Evolutionary conservation across 345 rosid genomes (phyloP).

Genomic region (Linum usitatissimum): DNA sequence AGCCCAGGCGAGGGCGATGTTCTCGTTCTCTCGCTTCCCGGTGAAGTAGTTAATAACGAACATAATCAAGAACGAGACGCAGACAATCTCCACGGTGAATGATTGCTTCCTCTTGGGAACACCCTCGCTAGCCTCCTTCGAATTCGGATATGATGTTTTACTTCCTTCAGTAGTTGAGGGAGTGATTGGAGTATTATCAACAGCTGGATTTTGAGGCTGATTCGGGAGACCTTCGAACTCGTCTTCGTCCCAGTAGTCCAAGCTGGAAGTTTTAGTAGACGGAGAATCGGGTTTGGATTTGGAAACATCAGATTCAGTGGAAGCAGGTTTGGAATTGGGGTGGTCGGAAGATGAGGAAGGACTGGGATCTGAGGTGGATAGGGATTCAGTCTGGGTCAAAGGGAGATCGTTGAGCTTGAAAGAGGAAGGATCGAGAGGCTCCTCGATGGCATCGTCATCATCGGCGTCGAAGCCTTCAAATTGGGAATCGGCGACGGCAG

Average conservation of each 20-base stretch:
- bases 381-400: neutral
- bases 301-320: neutral
- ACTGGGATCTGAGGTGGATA: neutral
- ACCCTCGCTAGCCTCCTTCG: neutral
- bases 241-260: slow-evolving; percentile 93
- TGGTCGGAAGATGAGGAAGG: neutral
- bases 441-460: slow-evolving; percentile 2
- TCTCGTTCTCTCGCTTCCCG: slow-evolving; percentile 82
- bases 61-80: slow-evolving; percentile 48
- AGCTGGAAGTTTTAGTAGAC: slow-evolving; percentile 28
- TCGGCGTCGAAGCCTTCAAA: slow-evolving; percentile 6
- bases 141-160: slow-evolving; percentile 11
- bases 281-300: slow-evolving; percentile 13
- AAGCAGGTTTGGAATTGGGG: neutral
- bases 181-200: slow-evolving; percentile 19
- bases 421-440: neutral
- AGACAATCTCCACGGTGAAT: slow-evolving; percentile 51
- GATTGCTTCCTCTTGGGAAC: slow-evolving; percentile 24
- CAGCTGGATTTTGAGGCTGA: slow-evolving; percentile 15
- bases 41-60: slow-evolving; percentile 65
- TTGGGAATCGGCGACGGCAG: neutral
- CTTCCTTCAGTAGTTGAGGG: slow-evolving; percentile 15
- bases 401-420: slow-evolving; percentile 1
- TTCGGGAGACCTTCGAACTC: slow-evolving; percentile 87
- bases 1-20: slow-evolving; percentile 81